phyloP scores from a whole-genome alignment of 306 rosid genomes.

The Argentina anserina region DNA sequence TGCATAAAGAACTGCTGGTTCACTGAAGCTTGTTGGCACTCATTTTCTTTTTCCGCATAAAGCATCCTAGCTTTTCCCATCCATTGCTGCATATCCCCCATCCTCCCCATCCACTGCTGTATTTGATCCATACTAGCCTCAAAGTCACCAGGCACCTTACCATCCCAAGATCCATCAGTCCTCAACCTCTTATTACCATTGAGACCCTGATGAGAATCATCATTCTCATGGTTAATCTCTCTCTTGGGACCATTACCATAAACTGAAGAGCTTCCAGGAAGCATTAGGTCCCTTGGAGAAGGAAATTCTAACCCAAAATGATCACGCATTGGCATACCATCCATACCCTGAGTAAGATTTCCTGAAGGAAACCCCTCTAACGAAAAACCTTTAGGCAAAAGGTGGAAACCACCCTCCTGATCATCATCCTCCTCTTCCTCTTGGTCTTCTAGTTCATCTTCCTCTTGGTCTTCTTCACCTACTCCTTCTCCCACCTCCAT shows the following conservation, averaged over 20 bases:
- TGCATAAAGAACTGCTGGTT: slow-evolving; percentile 50
- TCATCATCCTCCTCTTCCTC: slow-evolving; percentile 48
- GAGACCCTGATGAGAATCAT: slow-evolving; percentile 43
- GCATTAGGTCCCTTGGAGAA: slow-evolving; percentile 60
- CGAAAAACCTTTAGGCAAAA: slow-evolving; percentile 46
- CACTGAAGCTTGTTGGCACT: slow-evolving; percentile 41
- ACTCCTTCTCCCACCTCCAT: slow-evolving; percentile 33
- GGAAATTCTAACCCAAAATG: slow-evolving; percentile 52
- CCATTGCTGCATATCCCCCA: slow-evolving; percentile 36
- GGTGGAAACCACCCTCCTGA: slow-evolving; percentile 54
- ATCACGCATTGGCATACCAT: slow-evolving; percentile 66
- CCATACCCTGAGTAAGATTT: slow-evolving; percentile 57
- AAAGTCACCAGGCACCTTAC: slow-evolving; percentile 45
- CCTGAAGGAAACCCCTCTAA: slow-evolving; percentile 65
- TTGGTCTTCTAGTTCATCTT: slow-evolving; percentile 36
- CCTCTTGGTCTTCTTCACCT: slow-evolving; percentile 29
- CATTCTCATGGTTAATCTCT: slow-evolving; percentile 50
- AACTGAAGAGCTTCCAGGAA: slow-evolving; percentile 44
- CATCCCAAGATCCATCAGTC: slow-evolving; percentile 57
- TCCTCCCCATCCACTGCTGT: slow-evolving; percentile 36
- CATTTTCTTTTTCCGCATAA: slow-evolving; percentile 55
- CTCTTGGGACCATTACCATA: slow-evolving; percentile 77
- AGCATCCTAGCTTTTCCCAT: slow-evolving; percentile 65
- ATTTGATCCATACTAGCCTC: slow-evolving; percentile 59
- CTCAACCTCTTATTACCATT: slow-evolving; percentile 65